phyloP scores from a whole-genome alignment of 2,329 filamentous ascomycete genomes.

The Aspergillus quadricinctus region DNA sequence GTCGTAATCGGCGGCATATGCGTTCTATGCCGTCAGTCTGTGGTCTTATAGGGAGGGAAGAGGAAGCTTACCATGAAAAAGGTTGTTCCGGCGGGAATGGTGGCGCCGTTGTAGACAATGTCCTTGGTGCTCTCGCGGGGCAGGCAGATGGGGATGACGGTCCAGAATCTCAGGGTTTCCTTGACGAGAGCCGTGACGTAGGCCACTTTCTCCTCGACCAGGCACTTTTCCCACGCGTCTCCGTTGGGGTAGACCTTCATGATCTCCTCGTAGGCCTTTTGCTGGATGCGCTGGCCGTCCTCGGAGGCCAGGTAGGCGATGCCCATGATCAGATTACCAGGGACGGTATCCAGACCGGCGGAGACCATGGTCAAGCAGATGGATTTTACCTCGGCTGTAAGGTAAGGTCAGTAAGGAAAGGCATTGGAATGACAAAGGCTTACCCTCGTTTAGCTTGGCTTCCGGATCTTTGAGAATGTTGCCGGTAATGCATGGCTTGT shows the following conservation, averaged over 20 bases:
- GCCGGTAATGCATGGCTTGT: conserved; percentile 65
- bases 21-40: conserved; percentile 48
- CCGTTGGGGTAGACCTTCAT: conserved; percentile 65
- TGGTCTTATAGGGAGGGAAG: neutral
- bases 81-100: conserved; percentile 70
- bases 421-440: neutral
- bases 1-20: conserved; percentile 72
- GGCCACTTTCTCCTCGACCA: conserved; percentile 68
- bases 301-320: conserved; percentile 69
- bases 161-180: conserved; percentile 73
- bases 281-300: conserved; percentile 66
- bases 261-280: conserved; percentile 66
- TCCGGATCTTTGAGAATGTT: conserved; percentile 68
- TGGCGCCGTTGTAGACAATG: conserved; percentile 62
- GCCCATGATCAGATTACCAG: conserved; percentile 74
- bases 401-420: conserved; percentile 22
- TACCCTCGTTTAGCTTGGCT: conserved; percentile 63
- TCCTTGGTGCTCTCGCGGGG: conserved; percentile 69
- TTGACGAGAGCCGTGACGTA: conserved; percentile 76
- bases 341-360: conserved; percentile 76
- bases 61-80: conserved; percentile 63
- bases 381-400: conserved; percentile 67
- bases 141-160: conserved; percentile 73
- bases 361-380: conserved; percentile 81
- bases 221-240: conserved; percentile 71